These are phyloP conservation scores for Paraurostyla sp. DNA, from an alignment of 73 alveolate species.

Conservation along the genomic window DNA sequence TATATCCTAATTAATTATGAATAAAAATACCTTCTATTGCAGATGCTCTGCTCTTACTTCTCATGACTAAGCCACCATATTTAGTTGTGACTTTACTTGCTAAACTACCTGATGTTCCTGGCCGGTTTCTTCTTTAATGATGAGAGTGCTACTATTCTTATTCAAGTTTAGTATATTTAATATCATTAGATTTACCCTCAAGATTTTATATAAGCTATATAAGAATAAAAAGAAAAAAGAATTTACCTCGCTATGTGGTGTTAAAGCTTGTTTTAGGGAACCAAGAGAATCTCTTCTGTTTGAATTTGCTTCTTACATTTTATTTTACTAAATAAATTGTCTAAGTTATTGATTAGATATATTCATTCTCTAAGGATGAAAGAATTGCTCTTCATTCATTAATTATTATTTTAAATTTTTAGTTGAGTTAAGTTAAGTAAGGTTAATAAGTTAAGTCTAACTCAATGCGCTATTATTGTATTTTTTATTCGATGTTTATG, in stretches of 20 bases:
- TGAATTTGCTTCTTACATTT: background rate
- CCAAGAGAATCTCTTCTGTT: background rate
- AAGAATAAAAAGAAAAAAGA: no score
- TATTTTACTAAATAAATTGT: background rate
- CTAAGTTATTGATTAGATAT: background rate
- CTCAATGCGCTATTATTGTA: background rate
- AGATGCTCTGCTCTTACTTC: no score
- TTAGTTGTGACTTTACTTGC: no score
- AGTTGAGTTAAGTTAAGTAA: background rate
- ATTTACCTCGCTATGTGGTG: constrained; percentile 14
- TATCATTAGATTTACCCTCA: constrained; percentile 40
- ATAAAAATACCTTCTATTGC: no score
- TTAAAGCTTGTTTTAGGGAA: background rate
- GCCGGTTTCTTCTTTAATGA: no score
- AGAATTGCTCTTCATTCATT: background rate
- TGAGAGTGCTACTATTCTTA: no score
- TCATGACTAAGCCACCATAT: no score
- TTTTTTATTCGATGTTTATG: constrained; percentile 6
- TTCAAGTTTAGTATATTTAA: no score
- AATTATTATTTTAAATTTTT: background rate
- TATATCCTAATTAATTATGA: no score
- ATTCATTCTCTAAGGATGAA: background rate
- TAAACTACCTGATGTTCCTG: no score
- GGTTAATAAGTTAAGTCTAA: background rate
- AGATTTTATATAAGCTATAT: background rate